A percentile compares a stretch with the other conserved stretches of the same genome.
phyloP scores from a whole-genome alignment of 352 stramenopile genomes.

The Phytophthora foliorum region DNA sequence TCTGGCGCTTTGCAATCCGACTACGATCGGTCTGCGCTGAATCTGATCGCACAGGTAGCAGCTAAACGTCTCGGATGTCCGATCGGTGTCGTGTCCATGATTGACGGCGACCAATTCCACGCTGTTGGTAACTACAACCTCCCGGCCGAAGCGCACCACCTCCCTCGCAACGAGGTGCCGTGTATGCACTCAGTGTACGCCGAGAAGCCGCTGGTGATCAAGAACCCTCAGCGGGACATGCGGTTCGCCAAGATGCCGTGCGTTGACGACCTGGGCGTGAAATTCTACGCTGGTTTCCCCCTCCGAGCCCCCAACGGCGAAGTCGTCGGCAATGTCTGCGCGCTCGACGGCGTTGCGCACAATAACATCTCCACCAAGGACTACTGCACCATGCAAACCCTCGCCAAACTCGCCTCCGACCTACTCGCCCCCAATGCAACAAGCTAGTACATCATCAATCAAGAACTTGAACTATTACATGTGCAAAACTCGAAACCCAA shows the following conservation, averaged over 20 bases:
- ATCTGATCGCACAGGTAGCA: slow-evolving; percentile 65
- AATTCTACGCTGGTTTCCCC: slow-evolving; percentile 76
- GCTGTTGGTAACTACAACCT: slow-evolving; percentile 58
- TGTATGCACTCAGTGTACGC: slow-evolving; percentile 69
- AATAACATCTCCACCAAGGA: slow-evolving; percentile 71
- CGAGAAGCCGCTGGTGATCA: slow-evolving; percentile 69
- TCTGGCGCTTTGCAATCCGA: slow-evolving; percentile 49
- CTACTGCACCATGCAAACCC: slow-evolving; percentile 74
- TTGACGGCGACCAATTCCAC: slow-evolving; percentile 63
- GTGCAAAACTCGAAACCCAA: no score
- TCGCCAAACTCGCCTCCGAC: slow-evolving; percentile 60
- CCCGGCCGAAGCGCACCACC: slow-evolving; percentile 32
- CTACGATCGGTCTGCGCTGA: slow-evolving; percentile 60
- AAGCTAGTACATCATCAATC: no score
- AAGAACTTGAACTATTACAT: no score
- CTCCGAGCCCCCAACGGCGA: slow-evolving; percentile 54
- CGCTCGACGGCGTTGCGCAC: slow-evolving; percentile 48
- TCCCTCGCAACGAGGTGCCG: slow-evolving; percentile 63
- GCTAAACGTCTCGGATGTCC: slow-evolving; percentile 62
- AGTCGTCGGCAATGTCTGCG: slow-evolving; percentile 58
- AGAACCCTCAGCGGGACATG: slow-evolving; percentile 74
- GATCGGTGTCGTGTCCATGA: slow-evolving; percentile 69
- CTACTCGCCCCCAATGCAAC: slow-evolving; percentile 19
- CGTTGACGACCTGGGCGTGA: slow-evolving; percentile 55
- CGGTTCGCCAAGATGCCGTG: slow-evolving; percentile 64